Evolutionary conservation across 2,329 filamentous ascomycete genomes (phyloP).

Genomic region (Nigrograna mackinnonii): DNA sequence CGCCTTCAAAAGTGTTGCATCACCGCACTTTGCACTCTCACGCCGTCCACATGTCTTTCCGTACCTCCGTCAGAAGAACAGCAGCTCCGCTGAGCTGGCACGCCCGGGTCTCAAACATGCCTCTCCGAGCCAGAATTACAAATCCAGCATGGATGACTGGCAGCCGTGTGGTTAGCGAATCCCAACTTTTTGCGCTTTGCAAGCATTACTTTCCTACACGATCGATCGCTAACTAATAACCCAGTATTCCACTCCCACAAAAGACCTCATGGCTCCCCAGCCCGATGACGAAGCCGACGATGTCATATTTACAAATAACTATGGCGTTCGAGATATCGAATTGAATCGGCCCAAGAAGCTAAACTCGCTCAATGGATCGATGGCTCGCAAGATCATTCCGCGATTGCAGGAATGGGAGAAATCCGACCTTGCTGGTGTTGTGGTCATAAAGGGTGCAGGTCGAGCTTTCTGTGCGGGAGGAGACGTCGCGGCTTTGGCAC

Average conservation of each 20-base stretch:
- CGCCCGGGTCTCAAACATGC: constrained; percentile 62
- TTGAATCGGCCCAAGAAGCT: constrained; percentile 91
- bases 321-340: constrained; percentile 88
- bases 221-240: constrained; percentile 14
- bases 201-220: neutral
- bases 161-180: constrained; percentile 55
- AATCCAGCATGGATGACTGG: constrained; percentile 59
- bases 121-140: constrained; percentile 75
- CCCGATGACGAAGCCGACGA: constrained; percentile 79
- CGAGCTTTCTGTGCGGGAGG: constrained; percentile 91
- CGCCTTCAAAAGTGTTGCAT: neutral
- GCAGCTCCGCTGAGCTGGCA: constrained; percentile 44
- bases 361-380: constrained; percentile 91
- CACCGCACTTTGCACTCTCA: constrained; percentile 1
- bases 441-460: constrained; percentile 90
- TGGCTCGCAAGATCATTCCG: constrained; percentile 92
- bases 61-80: constrained; percentile 42
- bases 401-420: constrained; percentile 91
- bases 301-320: constrained; percentile 87
- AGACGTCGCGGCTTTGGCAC: constrained; percentile 80
- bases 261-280: constrained; percentile 54
- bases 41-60: constrained; percentile 47
- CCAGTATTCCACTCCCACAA: constrained; percentile 39
- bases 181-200: constrained; percentile 1
- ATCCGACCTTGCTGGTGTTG: constrained; percentile 88